Evolutionary conservation across 176 grass and related monocot species (phyloP), one percentile per base, ranked within the genome.

Genomic region (Raddia distichophylla): DNA sequence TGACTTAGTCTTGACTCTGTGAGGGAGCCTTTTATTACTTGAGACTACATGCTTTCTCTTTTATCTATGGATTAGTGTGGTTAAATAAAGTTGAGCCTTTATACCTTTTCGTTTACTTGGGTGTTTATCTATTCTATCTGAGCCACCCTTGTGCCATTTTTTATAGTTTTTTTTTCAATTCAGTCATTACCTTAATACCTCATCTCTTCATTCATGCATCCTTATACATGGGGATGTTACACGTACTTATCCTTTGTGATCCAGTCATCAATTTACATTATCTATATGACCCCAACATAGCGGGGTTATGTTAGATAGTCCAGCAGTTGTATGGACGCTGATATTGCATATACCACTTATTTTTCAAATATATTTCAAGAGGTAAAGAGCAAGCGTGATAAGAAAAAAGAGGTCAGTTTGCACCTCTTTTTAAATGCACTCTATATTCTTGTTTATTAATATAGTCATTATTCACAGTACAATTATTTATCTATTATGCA

Each of bases 351-450:
- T 77, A 16, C 20, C n/a, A 45, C 54, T 78, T 75, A 42, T 88
- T 84, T 86, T 88, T 5, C 85, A 95, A 87, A 90, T 86, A 92
- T 85, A 67, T 95, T 95, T 67, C 90, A 87, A 81, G 90, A 95
- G 70, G 93, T 95, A 46, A 95, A 95, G 86, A 95, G 87, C 80
- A 95, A 95, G 64, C 79, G 93, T 1, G 90, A 90, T 27, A 95
- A 95, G 85, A 95, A 95, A 86, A 95, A 92, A 76, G 93, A 92
- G 90, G 90, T 94, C 46, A 77, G 83, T 61, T 63, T 18, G 22
- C 27, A 32, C 4, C 64, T 66, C 50, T 71, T 40, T 11, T 87
- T 53, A 69, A 50, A 20, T 61, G 46, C 57, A 8, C 15, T 3
- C 8, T 76, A 20, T 45, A 1, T 58, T 45, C 3, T 10, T 78